Conservation (phyloP, 768 basidiomycete genomes). For the Neoboletus magnificus region DNA sequence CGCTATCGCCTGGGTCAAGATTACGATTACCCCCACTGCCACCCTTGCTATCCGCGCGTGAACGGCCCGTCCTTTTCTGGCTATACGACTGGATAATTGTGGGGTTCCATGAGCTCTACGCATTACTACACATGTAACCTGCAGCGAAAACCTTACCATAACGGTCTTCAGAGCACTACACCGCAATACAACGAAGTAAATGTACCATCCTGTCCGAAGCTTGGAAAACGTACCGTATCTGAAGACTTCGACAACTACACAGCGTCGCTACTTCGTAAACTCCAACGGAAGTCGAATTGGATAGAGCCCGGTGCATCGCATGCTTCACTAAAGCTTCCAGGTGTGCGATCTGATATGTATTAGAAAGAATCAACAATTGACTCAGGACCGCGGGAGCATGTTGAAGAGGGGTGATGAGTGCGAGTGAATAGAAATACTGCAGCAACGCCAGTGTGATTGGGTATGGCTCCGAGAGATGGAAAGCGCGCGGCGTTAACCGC, state of each 20-base stretch:
- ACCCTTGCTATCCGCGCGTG: conserved; percentile 47
- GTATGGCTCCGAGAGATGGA: conserved; percentile 85
- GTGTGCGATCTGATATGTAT: conserved; percentile 76
- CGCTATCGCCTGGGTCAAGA: conserved; percentile 36
- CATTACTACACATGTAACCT: neutral
- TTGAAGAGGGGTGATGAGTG: conserved; percentile 86
- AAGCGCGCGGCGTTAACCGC: conserved; percentile 71
- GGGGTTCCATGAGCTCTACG: conserved; percentile 13
- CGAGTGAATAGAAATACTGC: conserved; percentile 90
- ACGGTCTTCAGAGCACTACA: conserved; percentile 74
- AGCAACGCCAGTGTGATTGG: conserved; percentile 84
- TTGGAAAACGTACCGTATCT: conserved; percentile 65
- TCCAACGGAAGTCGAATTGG: conserved; percentile 81
- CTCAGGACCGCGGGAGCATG: conserved; percentile 87
- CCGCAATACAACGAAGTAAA: conserved; percentile 6
- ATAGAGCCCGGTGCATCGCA: conserved; percentile 87
- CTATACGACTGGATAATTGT: conserved; percentile 60
- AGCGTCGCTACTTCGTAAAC: conserved; percentile 95
- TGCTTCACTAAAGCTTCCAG: conserved; percentile 83
- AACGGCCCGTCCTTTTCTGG: conserved; percentile 61
- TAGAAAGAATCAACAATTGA: conserved; percentile 79
- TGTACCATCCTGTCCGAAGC: conserved; percentile 11
- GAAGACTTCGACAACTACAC: conserved; percentile 82
- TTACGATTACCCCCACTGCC: conserved; percentile 40
- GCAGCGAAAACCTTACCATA: conserved; percentile 51